Evolutionary conservation across 2,329 filamentous ascomycete species (phyloP), one percentile per base, ranked within the genome.

Genomic region (Diaporthe amygdali): DNA sequence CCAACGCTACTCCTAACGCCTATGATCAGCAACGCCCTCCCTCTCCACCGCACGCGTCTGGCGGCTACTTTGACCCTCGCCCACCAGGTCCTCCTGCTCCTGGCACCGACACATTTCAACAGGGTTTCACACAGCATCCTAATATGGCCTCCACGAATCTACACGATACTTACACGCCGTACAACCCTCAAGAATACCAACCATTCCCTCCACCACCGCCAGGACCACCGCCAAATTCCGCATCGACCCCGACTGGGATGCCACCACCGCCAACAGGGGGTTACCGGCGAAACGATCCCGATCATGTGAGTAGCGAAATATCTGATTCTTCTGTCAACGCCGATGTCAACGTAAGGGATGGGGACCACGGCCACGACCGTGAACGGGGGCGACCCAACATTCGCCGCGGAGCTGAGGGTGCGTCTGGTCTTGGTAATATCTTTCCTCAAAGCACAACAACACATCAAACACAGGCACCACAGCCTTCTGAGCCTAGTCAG

Each of bases 21-120:
- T 77, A 79, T 66, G 76, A 78, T 47, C 37, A 52, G 17, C 63
- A 69, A 3, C 82, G 81, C 14, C 79, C 82, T 5, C 82, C 83
- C 6, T 88, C 86, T 2, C 86, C 86, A 0, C 84, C 85, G 3
- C 85, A 82, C 68, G 85, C 85, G 5, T 88, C 86, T 2, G 86
- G 86, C n/a, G 86, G 86, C 15, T 83, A 83, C 20, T 87, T 82
- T 75, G 87, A 85, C 20, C 20, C 54, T 66, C 61, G 34, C 44
- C 71, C 52, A 55, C 56, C 69, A 34, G 51, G 49, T 41, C 47
- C 37, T 25, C 52, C 52, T 34, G 30, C 52, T 17, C 30, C 52
- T 39, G 41, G 20, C 52, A 44, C 61, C 55, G 34, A 51, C 49
- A 32, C 70, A 73, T 37, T 66, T 74, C 4, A 70, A 10, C 76